Base-by-base conservation (phyloP, 176 grass and related monocot genomes). In the Eleusine coracana region DNA sequence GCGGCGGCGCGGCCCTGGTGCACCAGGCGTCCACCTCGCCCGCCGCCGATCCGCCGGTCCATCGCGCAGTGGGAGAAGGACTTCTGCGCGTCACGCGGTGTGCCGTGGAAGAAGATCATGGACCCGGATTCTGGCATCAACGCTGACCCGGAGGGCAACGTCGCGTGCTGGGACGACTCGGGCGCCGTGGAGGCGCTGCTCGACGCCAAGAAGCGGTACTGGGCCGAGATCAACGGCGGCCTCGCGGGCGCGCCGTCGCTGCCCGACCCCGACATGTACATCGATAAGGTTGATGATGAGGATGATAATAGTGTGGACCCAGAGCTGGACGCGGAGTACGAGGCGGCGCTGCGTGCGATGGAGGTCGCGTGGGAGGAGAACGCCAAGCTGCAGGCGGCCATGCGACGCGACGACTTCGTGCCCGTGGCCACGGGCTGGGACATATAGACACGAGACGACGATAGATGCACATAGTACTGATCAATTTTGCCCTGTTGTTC, bases 201-300 rank as follows among this genome's bases (percentile, higher is more conserved):
- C 6, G 83, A 75, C 16, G 81, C 89, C 64, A 87, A 68, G 89
- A 82, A 59, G 44, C 85, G 88, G 3, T 86, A 82, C 75, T 90
- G 83, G 77, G 77, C 83, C 11, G 59, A 73, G 17, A 82, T 86
- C n/a, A 82, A 84, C 36, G 81, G 81, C 5, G 66, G 66, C 17
- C 36, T 68, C 66, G 17, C 75, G 5, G 7, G 66, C 28, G 68
- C 46, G 44, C 68, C 81, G 7, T 46, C 68, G n/a, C 81, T 81
- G 0, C 66, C 66, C 2, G 75, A 84, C 36, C 66, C 68, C 10
- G 52, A 84, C 52, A 58, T 75, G 75, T 64, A 73, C 46, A 68
- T 69, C n/a, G 81, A 80, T 67, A 10, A 0, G 18, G 17, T 84
- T 1, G 60, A 62, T 1, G 68, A 62, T 27, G 65, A 85, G 23